Conservation (phyloP, 208 protist genomes). For the Crithidia thermophila region DNA sequence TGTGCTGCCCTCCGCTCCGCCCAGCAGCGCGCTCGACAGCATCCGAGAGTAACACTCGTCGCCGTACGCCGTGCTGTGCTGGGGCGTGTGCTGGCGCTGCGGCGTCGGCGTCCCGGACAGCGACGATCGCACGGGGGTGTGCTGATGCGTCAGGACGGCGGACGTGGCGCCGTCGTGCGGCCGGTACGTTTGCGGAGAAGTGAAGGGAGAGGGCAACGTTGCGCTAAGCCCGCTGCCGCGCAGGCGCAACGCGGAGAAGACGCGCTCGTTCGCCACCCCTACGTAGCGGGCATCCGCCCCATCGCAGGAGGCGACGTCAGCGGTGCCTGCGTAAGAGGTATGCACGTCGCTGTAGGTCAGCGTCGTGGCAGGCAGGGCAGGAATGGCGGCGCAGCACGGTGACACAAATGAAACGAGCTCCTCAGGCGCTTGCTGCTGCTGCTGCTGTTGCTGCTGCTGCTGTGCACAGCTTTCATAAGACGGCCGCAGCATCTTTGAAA, state of each 20-base stretch:
- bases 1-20: conserved; percentile 4
- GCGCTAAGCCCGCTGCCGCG: neutral
- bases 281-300: conserved; percentile 31
- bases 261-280: conserved; percentile 22
- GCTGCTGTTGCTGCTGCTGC: too few relatives aligned
- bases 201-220: neutral
- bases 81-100: neutral
- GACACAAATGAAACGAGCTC: too few relatives aligned
- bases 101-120: neutral
- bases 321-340: neutral
- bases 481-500: too few relatives aligned
- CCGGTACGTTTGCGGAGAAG: neutral
- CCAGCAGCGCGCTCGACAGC: conserved; percentile 27
- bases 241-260: conserved; percentile 18
- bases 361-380: too few relatives aligned
- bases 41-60: conserved; percentile 22
- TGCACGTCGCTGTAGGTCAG: too few relatives aligned
- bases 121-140: conserved; percentile 6
- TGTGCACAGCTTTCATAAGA: too few relatives aligned
- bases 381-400: too few relatives aligned
- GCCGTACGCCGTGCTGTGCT: conserved; percentile 27
- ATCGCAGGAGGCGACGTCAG: neutral
- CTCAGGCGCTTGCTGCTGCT: too few relatives aligned
- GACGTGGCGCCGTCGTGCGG: neutral
- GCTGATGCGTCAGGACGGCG: conserved; percentile 6